phyloP scores from a whole-genome alignment of 495 filamentous ascomycete species.

The Podospora tetraspora region DNA sequence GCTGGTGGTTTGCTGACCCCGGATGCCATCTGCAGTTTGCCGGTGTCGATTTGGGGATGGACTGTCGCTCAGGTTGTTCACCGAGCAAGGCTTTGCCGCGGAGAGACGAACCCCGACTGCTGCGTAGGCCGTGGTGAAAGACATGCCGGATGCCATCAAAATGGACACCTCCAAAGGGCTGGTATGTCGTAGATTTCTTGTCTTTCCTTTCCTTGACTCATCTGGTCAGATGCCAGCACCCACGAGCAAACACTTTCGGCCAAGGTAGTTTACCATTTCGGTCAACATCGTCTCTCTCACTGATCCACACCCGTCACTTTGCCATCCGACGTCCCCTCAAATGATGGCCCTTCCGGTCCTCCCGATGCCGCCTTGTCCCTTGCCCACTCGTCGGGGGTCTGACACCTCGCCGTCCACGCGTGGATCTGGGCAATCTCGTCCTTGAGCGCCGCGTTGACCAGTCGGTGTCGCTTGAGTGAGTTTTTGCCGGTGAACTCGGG shows the following conservation, averaged over 20 bases:
- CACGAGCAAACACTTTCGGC: background rate
- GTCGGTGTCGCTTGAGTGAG: slow-evolving; percentile 77
- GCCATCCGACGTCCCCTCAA: slow-evolving; percentile 39
- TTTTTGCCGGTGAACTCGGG: slow-evolving; percentile 81
- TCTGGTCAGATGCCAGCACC: background rate
- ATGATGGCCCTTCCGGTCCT: slow-evolving; percentile 32
- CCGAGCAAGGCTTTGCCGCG: background rate
- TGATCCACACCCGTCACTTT: slow-evolving; percentile 38
- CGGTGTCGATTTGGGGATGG: background rate
- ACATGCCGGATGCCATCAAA: background rate
- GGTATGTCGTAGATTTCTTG: background rate
- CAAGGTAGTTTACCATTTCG: background rate
- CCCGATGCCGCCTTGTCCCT: slow-evolving; percentile 47
- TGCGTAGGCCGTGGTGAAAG: background rate
- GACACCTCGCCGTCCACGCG: slow-evolving; percentile 97
- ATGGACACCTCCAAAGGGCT: background rate
- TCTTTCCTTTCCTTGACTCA: background rate
- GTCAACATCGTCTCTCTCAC: slow-evolving; percentile 16
- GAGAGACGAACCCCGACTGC: background rate
- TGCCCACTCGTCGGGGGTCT: slow-evolving; percentile 80
- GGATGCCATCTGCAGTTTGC: background rate
- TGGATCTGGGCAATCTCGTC: slow-evolving; percentile 93
- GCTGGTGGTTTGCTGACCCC: background rate
- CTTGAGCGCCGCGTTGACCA: slow-evolving; percentile 83
- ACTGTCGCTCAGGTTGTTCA: background rate